Conservation (phyloP, 257 asterid species). For the Nicotiana benthamiana region DNA sequence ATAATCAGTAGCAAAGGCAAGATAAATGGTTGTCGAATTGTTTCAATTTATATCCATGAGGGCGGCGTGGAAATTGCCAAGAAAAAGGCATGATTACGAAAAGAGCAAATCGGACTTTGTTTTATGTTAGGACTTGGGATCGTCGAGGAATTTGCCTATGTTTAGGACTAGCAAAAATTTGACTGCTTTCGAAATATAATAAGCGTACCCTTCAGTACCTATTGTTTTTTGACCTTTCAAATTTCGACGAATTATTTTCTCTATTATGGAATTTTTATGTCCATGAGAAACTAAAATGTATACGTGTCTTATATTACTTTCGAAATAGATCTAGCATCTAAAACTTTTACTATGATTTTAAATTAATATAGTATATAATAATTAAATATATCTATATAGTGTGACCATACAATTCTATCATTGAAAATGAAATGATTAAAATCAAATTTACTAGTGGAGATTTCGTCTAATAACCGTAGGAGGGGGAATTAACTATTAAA, state of each 20-base stretch:
- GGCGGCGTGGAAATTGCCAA: constrained; percentile 12
- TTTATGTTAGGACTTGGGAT: neutral
- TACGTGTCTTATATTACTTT: neutral
- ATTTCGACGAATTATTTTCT: neutral
- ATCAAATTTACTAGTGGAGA: no score
- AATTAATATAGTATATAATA: no score
- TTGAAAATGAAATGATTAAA: no score
- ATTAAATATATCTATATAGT: no score
- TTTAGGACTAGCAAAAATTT: neutral
- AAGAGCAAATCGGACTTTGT: neutral
- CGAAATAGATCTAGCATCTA: no score
- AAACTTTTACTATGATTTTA: no score
- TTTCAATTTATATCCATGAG: neutral
- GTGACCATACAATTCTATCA: no score
- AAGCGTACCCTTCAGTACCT: neutral
- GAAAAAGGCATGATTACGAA: no score
- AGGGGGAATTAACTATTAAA: no score
- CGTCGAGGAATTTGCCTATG: neutral
- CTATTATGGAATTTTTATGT: neutral
- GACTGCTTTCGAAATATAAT: neutral
- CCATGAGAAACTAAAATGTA: neutral
- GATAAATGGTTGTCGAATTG: neutral
- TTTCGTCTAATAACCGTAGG: no score
- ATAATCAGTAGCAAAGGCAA: neutral
- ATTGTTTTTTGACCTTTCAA: neutral